Evolutionary conservation across 768 basidiomycete species (phyloP).

Genomic region (Trametes punicea): DNA sequence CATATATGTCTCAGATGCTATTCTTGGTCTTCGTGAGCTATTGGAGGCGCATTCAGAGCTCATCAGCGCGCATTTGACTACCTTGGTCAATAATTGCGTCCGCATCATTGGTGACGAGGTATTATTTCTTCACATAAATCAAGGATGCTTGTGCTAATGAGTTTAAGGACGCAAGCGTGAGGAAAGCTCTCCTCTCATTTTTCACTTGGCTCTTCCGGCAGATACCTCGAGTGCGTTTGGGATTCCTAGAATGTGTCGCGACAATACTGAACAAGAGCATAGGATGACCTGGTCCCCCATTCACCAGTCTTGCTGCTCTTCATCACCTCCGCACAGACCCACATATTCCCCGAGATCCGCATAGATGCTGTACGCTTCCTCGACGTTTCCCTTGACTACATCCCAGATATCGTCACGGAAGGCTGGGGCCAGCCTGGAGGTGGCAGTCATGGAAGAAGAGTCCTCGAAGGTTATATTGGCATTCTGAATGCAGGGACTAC

Average conservation of each 20-base stretch:
- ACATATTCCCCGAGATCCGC: constrained; percentile 93
- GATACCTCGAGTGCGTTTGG: constrained; percentile 50
- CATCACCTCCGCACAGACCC: constrained; percentile 85
- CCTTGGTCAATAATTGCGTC: constrained; percentile 57
- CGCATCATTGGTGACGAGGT: constrained; percentile 84
- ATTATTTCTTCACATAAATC: constrained; percentile 19
- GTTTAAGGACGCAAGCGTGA: constrained; percentile 71
- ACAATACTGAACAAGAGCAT: neutral
- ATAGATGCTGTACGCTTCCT: constrained; percentile 85
- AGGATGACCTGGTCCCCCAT: constrained; percentile 77
- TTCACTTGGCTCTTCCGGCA: constrained; percentile 70
- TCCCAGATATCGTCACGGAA: constrained; percentile 62
- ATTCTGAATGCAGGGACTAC: constrained; percentile 67
- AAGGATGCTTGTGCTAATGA: neutral
- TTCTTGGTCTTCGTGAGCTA: constrained; percentile 70
- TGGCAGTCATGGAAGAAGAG: constrained; percentile 53
- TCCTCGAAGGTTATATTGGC: constrained; percentile 80
- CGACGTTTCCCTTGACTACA: constrained; percentile 64
- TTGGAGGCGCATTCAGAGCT: constrained; percentile 59
- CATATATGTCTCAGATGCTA: constrained; percentile 51
- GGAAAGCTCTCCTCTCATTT: constrained; percentile 68
- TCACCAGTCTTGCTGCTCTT: constrained; percentile 76
- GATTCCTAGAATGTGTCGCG: neutral
- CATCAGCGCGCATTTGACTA: constrained; percentile 47
- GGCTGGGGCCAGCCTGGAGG: constrained; percentile 58